phyloP scores from a whole-genome alignment of 352 stramenopile species.

The Phytophthora uliginosa region DNA sequence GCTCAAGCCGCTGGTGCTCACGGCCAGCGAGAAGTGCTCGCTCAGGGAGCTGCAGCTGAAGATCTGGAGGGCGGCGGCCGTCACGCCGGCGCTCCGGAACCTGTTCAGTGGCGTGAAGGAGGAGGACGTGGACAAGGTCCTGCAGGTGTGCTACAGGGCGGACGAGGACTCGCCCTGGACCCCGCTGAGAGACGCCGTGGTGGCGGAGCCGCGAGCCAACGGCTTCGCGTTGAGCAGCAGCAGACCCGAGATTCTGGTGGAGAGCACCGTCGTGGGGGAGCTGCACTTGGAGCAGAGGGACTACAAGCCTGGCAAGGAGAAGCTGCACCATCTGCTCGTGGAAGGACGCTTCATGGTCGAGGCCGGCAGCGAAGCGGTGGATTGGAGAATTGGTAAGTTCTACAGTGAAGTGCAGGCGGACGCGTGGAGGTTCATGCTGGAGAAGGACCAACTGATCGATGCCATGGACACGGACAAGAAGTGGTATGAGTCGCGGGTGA shows the following conservation, averaged over 20 bases:
- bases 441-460: constrained; percentile 72
- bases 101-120: constrained; percentile 53
- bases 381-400: constrained; percentile 70
- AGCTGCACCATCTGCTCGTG: constrained; percentile 73
- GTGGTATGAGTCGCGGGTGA: constrained; percentile 82
- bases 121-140: constrained; percentile 30
- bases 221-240: constrained; percentile 20
- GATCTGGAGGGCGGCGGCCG: constrained; percentile 44
- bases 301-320: constrained; percentile 63
- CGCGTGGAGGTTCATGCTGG: constrained; percentile 69
- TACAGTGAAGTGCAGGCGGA: constrained; percentile 72
- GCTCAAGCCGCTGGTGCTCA: constrained; percentile 55
- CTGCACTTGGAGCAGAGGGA: constrained; percentile 69
- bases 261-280: constrained; percentile 46
- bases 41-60: constrained; percentile 56
- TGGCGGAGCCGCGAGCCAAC: constrained; percentile 20
- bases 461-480: constrained; percentile 82
- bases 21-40: constrained; percentile 43
- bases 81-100: constrained; percentile 38
- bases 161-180: constrained; percentile 53
- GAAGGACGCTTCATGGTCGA: constrained; percentile 48
- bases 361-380: constrained; percentile 7
- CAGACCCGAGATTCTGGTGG: constrained; percentile 21
- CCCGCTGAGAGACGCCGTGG: constrained; percentile 44
- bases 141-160: constrained; percentile 67